Conservation (phyloP, 2,329 filamentous ascomycete species). For the Microsporum ferrugineum region DNA sequence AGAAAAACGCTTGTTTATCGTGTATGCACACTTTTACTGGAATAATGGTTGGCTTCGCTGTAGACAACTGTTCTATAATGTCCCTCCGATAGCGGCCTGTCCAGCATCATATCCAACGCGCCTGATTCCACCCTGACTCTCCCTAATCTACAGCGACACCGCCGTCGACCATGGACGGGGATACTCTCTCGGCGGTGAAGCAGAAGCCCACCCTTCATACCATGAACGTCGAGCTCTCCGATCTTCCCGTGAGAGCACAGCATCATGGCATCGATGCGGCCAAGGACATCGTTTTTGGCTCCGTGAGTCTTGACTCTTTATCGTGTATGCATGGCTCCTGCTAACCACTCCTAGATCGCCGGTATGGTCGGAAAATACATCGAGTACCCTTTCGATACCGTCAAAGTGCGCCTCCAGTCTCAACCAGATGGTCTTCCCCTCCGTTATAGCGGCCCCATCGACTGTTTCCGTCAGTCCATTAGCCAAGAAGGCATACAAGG, state of each 20-base stretch:
- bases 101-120: background rate
- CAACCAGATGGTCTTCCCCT: slow-evolving; percentile 75
- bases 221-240: slow-evolving; percentile 31
- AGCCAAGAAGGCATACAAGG: slow-evolving; percentile 65
- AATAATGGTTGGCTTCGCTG: slow-evolving; percentile 8
- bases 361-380: slow-evolving; percentile 90
- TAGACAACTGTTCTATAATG: slow-evolving; percentile 19
- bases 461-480: slow-evolving; percentile 85
- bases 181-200: slow-evolving; percentile 25
- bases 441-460: slow-evolving; percentile 72
- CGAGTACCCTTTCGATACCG: slow-evolving; percentile 96
- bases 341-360: slow-evolving; percentile 46
- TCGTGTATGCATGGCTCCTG: slow-evolving; percentile 1
- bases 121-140: background rate
- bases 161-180: slow-evolving; percentile 6
- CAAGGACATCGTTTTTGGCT: slow-evolving; percentile 83
- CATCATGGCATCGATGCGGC: slow-evolving; percentile 54
- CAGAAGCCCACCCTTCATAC: slow-evolving; percentile 21
- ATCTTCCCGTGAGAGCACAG: slow-evolving; percentile 23
- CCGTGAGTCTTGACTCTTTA: slow-evolving; percentile 43
- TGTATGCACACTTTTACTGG: background rate
- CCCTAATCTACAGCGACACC: background rate
- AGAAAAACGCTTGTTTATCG: background rate
- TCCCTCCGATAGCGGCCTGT: slow-evolving; percentile 18
- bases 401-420: slow-evolving; percentile 96